Conservation (phyloP, 331 rosid genomes). For the Malus hybrid region DNA sequence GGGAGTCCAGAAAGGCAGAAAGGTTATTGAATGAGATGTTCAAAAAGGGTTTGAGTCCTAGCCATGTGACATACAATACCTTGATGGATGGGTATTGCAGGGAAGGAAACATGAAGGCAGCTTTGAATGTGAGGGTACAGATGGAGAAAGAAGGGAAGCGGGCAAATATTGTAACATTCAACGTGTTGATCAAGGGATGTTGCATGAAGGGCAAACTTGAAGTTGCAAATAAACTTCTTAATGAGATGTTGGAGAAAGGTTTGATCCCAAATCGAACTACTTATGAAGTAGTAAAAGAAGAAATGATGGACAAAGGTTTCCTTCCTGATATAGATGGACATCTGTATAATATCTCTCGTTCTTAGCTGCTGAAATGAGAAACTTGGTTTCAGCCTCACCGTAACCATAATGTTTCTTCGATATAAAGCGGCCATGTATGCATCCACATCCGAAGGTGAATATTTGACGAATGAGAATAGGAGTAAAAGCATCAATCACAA, state of each 20-base stretch:
- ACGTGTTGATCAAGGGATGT: constrained; percentile 38
- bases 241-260: constrained; percentile 52
- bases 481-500: neutral
- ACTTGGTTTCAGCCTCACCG: neutral
- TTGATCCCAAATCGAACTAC: constrained; percentile 41
- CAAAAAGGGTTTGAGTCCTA: constrained; percentile 26
- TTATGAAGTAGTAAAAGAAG: constrained; percentile 35
- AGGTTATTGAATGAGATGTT: constrained; percentile 30
- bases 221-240: constrained; percentile 45
- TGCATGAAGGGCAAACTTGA: constrained; percentile 33
- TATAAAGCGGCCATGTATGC: neutral
- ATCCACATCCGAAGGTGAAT: neutral
- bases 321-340: constrained; percentile 51
- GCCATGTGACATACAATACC: constrained; percentile 36
- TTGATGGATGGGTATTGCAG: constrained; percentile 41
- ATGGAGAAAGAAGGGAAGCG: constrained; percentile 50
- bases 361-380: neutral
- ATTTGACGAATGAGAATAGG: neutral
- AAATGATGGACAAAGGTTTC: constrained; percentile 50
- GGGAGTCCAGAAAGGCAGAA: constrained; percentile 35
- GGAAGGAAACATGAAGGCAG: constrained; percentile 40
- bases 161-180: constrained; percentile 35
- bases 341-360: constrained; percentile 27
- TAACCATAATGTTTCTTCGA: neutral
- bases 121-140: constrained; percentile 28